These are phyloP conservation scores for Phytophthora pistaciae DNA, from an alignment of 352 stramenopile genomes.

Conservation along the genomic window DNA sequence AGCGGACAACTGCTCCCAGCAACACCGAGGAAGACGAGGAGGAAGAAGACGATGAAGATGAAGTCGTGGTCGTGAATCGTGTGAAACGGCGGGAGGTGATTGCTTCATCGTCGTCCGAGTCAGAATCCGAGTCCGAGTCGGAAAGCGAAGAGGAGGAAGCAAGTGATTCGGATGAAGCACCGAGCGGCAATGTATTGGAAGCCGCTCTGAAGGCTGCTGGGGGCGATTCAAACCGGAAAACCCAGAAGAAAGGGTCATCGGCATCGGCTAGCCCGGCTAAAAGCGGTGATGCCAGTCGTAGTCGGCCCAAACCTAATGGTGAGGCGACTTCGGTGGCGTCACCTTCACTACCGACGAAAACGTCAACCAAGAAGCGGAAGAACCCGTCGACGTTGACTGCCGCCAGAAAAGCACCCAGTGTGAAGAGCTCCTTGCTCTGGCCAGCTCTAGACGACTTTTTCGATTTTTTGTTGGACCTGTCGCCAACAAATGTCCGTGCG, in stretches of 20 bases:
- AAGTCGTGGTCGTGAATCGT: slow-evolving; percentile 21
- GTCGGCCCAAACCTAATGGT: not conserved
- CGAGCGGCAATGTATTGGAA: slow-evolving; percentile 56
- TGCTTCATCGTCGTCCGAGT: slow-evolving; percentile 38
- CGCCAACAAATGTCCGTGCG: slow-evolving; percentile 50
- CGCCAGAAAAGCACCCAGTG: slow-evolving; percentile 28
- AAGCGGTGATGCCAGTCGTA: not conserved
- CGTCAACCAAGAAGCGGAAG: slow-evolving; percentile 30
- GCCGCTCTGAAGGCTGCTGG: slow-evolving; percentile 60
- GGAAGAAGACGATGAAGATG: slow-evolving; percentile 30
- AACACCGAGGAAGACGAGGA: slow-evolving; percentile 34
- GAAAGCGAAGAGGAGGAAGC: slow-evolving; percentile 33
- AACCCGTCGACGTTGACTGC: slow-evolving; percentile 7
- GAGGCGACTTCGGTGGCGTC: not conserved
- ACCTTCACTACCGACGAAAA: slow-evolving; percentile 13
- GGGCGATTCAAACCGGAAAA: slow-evolving; percentile 15
- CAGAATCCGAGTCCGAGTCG: slow-evolving; percentile 49
- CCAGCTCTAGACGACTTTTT: slow-evolving; percentile 82
- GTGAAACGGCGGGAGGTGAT: slow-evolving; percentile 22
- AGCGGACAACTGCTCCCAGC: slow-evolving; percentile 32
- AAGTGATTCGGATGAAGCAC: slow-evolving; percentile 1
- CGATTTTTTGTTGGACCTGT: slow-evolving; percentile 75
- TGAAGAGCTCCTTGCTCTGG: slow-evolving; percentile 75
- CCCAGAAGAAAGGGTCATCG: slow-evolving; percentile 1
- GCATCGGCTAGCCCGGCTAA: slow-evolving; percentile 1